Evolutionary conservation across 176 grass and related monocot species (phyloP), one percentile per base, ranked within the genome.

Genomic region (Canna indica): DNA sequence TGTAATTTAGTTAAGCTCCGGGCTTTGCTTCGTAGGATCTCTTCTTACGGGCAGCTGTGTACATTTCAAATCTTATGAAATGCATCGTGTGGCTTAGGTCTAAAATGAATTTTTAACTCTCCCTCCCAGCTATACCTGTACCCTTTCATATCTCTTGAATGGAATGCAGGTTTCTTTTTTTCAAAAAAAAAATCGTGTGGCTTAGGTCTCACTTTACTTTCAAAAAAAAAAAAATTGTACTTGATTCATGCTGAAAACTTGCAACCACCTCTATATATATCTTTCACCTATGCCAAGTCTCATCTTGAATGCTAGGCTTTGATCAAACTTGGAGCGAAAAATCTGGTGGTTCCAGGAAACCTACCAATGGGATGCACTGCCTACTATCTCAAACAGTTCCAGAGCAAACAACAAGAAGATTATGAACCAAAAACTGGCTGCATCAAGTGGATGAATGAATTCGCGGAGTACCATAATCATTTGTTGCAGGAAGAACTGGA

Each of bases 391-490:
- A 13, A 7, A 10, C 25, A 31, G 26, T 70, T 48, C 28, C 42
- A 70, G 1, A 70, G 44, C 5, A 15, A 70, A 17, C 48, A 50
- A 20, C 1, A 5, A 1, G 44, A 70, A 33, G 68, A 70, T 70
- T 70, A 70, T 32, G 68, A 70, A 5, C 15, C 26, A 3, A 66
- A 66, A 47, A 17, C 67, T 32, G 42, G 68, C 45, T 70, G 81
- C 64, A 5, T 83, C 18, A 34, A 61, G 15, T 79, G 76, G 76
- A 7, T 79, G 34, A 83, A 83, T 47, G 64, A 45, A 22, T 83
- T 83, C 71, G 41, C 76, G 1, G 4, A 74, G 27, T 54, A 83
- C 52, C 81, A 83, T 25, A 83, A 83, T n/a, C 48, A 18, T 7
- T 44, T 36, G 11, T 53, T 83, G 24, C 28, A 14, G 20, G 12